Evolutionary conservation across 164 flowering plant genomes (phyloP), one percentile per base, ranked within the genome.

Genomic region (Macadamia integrifolia): DNA sequence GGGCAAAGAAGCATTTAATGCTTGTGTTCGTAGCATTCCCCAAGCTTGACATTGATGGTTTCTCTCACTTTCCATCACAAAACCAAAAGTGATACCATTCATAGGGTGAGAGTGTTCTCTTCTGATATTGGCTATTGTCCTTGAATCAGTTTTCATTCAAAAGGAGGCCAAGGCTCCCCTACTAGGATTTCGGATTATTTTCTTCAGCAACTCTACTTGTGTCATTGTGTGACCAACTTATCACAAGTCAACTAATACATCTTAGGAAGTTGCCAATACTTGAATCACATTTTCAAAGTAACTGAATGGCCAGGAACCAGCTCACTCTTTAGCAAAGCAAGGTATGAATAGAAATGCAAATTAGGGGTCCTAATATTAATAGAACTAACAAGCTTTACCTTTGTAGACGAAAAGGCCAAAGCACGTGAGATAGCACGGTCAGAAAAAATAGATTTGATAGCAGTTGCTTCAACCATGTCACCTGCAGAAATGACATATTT

Each of bases 371-470:
- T 14, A 49, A 14, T 49, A 8, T 49, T 32, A 52, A 50, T 44
- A 46, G 17, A 52, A 32, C 18, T 9, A 14, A 14, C 35, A 57
- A 55, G 52, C 42, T 10, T 67, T 90, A 91, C 98, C 95, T 94
- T 92, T 17, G 99, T 92, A 7, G 99, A 95, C 62, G 99, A 95
- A 12, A 95, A 68, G 53, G 97, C 91, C 69, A 92, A 81, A 76
- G 86, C 83, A 73, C 91, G 90, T 29, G 96, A 89, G 29, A 80
- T 69, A 60, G 91, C 94, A 80, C 87, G 94, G 50, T 79, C 80
- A 49, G 85, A 69, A 77, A 95, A 94, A 23, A 89, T 32, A 14
- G 87, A 74, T 85, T 83, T 84, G 65, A 95, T 89, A 30, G 98
- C 98, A 72, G 67, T 84, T 68, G 96, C 99, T 87, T 95, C 99